Evolutionary conservation across 768 basidiomycete genomes (phyloP).

Genomic region (Paxillus rubicundulus): DNA sequence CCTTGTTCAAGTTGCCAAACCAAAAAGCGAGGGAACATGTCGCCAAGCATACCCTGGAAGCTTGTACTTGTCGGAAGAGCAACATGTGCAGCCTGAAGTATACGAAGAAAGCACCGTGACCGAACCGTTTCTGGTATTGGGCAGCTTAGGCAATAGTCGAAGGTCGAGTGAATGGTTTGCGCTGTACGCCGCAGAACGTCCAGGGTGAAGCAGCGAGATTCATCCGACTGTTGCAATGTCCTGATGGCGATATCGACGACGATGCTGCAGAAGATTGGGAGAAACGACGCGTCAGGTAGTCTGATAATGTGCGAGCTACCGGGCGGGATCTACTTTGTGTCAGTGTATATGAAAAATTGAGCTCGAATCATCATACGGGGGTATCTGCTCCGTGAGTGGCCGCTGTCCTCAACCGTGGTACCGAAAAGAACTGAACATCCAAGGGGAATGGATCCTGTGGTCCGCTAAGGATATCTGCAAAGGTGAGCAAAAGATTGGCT

Average conservation of each 20-base stretch:
- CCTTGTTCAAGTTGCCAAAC: slow-evolving; percentile 44
- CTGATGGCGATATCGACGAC: slow-evolving; percentile 44
- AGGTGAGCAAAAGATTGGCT: slow-evolving; percentile 5
- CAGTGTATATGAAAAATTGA: slow-evolving; percentile 8
- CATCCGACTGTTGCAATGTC: slow-evolving; percentile 41
- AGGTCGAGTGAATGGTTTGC: slow-evolving; percentile 38
- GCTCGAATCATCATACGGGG: slow-evolving; percentile 26
- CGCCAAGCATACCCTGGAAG: slow-evolving; percentile 32
- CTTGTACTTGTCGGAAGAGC: slow-evolving; percentile 21
- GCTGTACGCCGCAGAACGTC: slow-evolving; percentile 46
- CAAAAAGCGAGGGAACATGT: slow-evolving; percentile 24
- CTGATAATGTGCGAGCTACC: slow-evolving; percentile 35
- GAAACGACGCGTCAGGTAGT: slow-evolving; percentile 38
- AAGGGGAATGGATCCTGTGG: slow-evolving; percentile 37
- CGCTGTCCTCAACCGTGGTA: slow-evolving; percentile 34
- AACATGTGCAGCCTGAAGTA: slow-evolving; percentile 35
- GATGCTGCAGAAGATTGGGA: slow-evolving; percentile 47
- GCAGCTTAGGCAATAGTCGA: slow-evolving; percentile 44
- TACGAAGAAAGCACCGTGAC: slow-evolving; percentile 38
- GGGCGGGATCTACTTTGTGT: slow-evolving; percentile 32
- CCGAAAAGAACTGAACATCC: slow-evolving; percentile 40
- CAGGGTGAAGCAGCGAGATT: slow-evolving; percentile 47
- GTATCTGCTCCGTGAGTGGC: slow-evolving; percentile 32
- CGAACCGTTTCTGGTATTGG: slow-evolving; percentile 33
- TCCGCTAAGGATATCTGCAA: slow-evolving; percentile 35